Base-by-base conservation (phyloP, 805 yeast species). In the Candida pseudofarinosa region DNA sequence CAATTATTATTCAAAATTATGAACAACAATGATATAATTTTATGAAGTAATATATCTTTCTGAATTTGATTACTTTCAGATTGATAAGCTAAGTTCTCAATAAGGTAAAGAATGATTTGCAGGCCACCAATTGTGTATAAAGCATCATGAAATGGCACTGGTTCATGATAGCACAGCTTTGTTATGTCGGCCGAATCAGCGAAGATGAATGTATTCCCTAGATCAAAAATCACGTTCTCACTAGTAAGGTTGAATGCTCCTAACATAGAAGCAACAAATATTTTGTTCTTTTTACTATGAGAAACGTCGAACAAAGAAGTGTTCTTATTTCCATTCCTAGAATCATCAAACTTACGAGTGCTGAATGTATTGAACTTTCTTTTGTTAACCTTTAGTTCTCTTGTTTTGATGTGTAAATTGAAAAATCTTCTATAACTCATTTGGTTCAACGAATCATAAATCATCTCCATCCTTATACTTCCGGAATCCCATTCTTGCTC, bases 81-180 rank as follows among this genome's bases (percentile, higher is more conserved):
- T 30, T 47, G 48, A 1, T 54, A 54, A 4, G 63, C 52, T 17
- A 70, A 65, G 13, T 55, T 53, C 45, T 81, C 86, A 1, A 80
- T 56, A 14, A 78, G 43, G 35, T 69, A 59, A 18, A 81, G 55
- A 0, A 76, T 47, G 0, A 77, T 42, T 1, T 77, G 69, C 1
- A 77, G 53, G 0, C 87, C 84, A 2, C 86, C 84, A 14, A 79
- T 50, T 1, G 73, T 55, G 42, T 73, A 68, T 3, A 77, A 48
- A 1, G 65, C 58, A 34, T 53, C 58, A 40, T 62, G 53, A 3
- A 67, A 42, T 1, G 72, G 56, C 4, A 44, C 43, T 4, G 65
- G 46, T 13, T 53, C 45, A 42, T 66, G 70, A 28, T 47, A 43
- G 38, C 42, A 40, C 34, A 56, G 42, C 19, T 42, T 35, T 15